Percentiles rank a stretch among this genome's conserved stretches.
phyloP scores from a whole-genome alignment of 2,329 filamentous ascomycete genomes.

The Sarocladiaceae sp. region DNA sequence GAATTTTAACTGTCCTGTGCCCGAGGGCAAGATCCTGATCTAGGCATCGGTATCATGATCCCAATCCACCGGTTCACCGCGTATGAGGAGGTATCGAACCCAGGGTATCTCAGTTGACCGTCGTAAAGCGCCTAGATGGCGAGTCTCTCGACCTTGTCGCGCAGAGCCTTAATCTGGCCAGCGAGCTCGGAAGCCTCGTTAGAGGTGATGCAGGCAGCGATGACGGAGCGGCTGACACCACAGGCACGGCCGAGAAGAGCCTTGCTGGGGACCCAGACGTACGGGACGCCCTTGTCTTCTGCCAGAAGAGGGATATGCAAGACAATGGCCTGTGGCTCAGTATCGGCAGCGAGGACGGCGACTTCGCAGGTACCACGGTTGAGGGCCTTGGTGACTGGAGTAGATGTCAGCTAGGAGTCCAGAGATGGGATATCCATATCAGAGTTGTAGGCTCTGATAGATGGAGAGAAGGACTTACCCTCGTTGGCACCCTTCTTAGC shows the following conservation, averaged over 20 bases:
- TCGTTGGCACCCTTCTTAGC: conserved; percentile 88
- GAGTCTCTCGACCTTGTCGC: conserved; percentile 92
- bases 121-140: conserved; percentile 62
- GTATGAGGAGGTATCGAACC: too few species aligned
- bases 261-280: conserved; percentile 71
- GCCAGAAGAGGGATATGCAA: conserved; percentile 83
- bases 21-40: too few species aligned
- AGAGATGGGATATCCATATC: neutral
- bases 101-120: neutral
- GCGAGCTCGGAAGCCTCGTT: conserved; percentile 87
- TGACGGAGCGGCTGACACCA: conserved; percentile 83
- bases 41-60: too few species aligned
- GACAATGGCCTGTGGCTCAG: conserved; percentile 77
- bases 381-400: conserved; percentile 66
- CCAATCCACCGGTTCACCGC: too few species aligned
- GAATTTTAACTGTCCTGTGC: too few species aligned
- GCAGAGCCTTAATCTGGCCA: conserved; percentile 79
- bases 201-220: conserved; percentile 81
- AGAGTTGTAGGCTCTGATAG: neutral
- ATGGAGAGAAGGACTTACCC: conserved; percentile 26
- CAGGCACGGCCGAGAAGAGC: conserved; percentile 82
- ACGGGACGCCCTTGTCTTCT: conserved; percentile 36
- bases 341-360: conserved; percentile 84
- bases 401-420: conserved; percentile 10
- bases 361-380: conserved; percentile 89